Conservation (phyloP, 441 rosid species). For the Corymbia calophylla region DNA sequence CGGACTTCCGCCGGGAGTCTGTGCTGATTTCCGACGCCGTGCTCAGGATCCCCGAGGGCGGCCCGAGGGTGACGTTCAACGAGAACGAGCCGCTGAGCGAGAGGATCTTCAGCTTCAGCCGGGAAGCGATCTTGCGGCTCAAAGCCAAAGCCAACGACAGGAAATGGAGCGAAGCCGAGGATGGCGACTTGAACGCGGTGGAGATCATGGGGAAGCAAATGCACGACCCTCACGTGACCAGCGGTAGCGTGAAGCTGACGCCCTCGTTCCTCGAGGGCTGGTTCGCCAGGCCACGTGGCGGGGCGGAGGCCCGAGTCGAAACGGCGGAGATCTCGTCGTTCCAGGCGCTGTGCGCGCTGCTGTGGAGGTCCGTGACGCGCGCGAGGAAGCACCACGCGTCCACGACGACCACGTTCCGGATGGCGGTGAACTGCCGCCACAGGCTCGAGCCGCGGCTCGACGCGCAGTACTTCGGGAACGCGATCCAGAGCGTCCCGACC, state of each 20-base stretch:
- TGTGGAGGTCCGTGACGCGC: slow-evolving; percentile 14
- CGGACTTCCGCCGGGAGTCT: slow-evolving; percentile 14
- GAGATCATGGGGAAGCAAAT: slow-evolving; percentile 5
- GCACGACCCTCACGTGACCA: not conserved
- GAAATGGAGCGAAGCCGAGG: not conserved
- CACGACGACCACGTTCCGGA: slow-evolving; percentile 5
- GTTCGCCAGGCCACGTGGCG: not conserved
- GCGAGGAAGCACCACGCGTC: slow-evolving; percentile 9
- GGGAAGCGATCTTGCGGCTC: not conserved
- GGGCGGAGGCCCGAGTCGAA: not conserved
- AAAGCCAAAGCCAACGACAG: slow-evolving; percentile 4
- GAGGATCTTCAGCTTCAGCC: slow-evolving; percentile 14
- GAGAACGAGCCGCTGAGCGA: slow-evolving; percentile 10
- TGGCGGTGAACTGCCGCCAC: slow-evolving; percentile 17
- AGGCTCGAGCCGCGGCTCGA: slow-evolving; percentile 13
- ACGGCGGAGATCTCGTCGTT: slow-evolving; percentile 4
- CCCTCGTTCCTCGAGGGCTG: not conserved
- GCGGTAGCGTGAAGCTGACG: not conserved
- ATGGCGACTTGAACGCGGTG: not conserved
- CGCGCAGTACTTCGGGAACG: slow-evolving; percentile 17
- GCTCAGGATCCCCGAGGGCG: slow-evolving; percentile 12
- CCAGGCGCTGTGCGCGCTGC: slow-evolving; percentile 11
- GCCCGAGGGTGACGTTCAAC: slow-evolving; percentile 10
- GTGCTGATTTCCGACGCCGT: slow-evolving; percentile 2
- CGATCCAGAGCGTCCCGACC: slow-evolving; percentile 13